Percentiles rank a stretch among this genome's conserved stretches.
These are phyloP conservation scores for Aspergillus funiculosus DNA, from an alignment of 495 filamentous ascomycete species.

Conservation along the genomic window DNA sequence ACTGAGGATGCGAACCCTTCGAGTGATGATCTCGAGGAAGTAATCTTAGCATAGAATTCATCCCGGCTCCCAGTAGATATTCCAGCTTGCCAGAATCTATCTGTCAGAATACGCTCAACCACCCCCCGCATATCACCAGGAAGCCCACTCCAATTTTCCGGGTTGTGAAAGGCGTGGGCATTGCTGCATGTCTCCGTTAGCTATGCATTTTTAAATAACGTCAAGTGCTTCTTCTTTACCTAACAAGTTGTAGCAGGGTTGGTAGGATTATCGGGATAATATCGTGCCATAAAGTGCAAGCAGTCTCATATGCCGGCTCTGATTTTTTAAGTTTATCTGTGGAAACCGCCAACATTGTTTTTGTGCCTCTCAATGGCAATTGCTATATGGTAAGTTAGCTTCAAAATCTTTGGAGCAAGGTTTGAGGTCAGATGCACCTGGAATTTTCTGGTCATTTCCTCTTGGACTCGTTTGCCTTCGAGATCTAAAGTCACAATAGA, in stretches of 20 bases:
- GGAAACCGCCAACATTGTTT: slow-evolving; percentile 80
- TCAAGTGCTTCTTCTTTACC: slow-evolving; percentile 42
- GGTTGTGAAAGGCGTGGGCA: slow-evolving; percentile 91
- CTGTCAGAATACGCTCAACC: slow-evolving; percentile 77
- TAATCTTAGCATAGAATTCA: slow-evolving; percentile 89
- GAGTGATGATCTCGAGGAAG: slow-evolving; percentile 77
- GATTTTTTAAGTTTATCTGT: slow-evolving; percentile 77
- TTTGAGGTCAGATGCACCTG: slow-evolving; percentile 42
- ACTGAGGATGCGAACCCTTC: slow-evolving; percentile 94
- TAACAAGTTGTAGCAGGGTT: slow-evolving; percentile 77
- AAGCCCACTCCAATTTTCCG: slow-evolving; percentile 74
- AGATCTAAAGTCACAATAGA: slow-evolving; percentile 65
- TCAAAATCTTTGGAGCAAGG: neutral
- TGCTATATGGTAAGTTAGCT: slow-evolving; percentile 36
- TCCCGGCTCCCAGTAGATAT: slow-evolving; percentile 93
- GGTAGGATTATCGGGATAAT: slow-evolving; percentile 78
- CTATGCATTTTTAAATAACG: neutral
- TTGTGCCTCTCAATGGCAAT: slow-evolving; percentile 78
- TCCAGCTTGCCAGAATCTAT: slow-evolving; percentile 98
- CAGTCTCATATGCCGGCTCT: slow-evolving; percentile 59
- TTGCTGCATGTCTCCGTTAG: slow-evolving; percentile 49
- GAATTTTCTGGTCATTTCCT: slow-evolving; percentile 60
- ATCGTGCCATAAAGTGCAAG: slow-evolving; percentile 76
- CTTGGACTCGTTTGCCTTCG: slow-evolving; percentile 73
- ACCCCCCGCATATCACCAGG: slow-evolving; percentile 70